These are phyloP conservation scores for Quercus robur DNA, from an alignment of 306 rosid genomes.

Conservation along the genomic window DNA sequence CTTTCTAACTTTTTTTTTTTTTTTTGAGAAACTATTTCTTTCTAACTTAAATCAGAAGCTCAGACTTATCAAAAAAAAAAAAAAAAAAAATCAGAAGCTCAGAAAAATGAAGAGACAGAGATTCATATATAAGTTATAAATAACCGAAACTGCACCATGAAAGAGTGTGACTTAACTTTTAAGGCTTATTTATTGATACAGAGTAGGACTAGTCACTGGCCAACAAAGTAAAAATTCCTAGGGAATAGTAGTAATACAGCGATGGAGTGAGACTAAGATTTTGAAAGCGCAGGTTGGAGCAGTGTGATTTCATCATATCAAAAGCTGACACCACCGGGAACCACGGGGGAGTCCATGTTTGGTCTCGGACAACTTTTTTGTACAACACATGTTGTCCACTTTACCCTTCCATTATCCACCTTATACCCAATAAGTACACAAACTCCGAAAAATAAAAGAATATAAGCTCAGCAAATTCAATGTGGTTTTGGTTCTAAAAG, in stretches of 20 bases:
- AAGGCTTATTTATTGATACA: not conserved
- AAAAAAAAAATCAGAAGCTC: too few species aligned
- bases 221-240: not conserved
- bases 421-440: not conserved
- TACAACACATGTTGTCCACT: not conserved
- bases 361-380: not conserved
- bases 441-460: too few species aligned
- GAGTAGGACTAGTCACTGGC: not conserved
- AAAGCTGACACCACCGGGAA: constrained; percentile 23
- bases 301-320: not conserved
- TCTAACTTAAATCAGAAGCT: too few species aligned
- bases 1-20: too few species aligned
- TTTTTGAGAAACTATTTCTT: too few species aligned
- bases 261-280: not conserved
- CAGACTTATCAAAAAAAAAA: too few species aligned
- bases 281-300: not conserved
- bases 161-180: not conserved
- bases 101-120: too few species aligned
- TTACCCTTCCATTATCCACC: not conserved
- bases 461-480: too few species aligned
- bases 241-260: not conserved
- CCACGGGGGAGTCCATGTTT: constrained; percentile 22
- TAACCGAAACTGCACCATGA: not conserved
- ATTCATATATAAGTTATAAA: not conserved
- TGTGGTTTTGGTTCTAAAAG: too few species aligned